Evolutionary conservation across 208 protist species (phyloP).

Genomic region (Acanthamoeba sp.): DNA sequence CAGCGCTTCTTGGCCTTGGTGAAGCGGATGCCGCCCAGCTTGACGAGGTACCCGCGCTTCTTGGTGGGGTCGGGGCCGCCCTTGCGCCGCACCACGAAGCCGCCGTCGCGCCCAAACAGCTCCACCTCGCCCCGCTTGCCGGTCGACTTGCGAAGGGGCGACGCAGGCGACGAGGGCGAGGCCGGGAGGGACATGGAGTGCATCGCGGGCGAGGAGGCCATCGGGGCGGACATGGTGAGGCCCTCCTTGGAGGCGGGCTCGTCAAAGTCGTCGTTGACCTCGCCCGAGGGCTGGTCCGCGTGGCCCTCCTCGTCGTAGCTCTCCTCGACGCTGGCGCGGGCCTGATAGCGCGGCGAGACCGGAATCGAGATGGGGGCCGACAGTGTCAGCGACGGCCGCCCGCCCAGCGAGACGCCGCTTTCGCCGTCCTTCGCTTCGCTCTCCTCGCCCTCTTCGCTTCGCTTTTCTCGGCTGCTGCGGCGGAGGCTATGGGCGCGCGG

Average conservation of each 20-base stretch:
- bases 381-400: not conserved
- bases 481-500: not conserved
- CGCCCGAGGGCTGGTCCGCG: too few species aligned
- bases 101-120: constrained; percentile 15
- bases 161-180: not conserved
- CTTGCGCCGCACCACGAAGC: constrained; percentile 17
- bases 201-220: not conserved
- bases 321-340: not conserved
- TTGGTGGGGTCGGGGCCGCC: constrained; percentile 2
- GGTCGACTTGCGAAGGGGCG: not conserved
- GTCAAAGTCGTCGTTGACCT: too few species aligned
- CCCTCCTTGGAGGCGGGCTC: not conserved
- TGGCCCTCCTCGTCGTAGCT: not conserved
- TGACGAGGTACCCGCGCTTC: constrained; percentile 27
- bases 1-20: constrained; percentile 27
- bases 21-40: constrained; percentile 33
- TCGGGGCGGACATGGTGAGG: not conserved
- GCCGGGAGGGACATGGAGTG: not conserved
- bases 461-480: not conserved
- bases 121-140: constrained; percentile 2
- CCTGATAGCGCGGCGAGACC: not conserved
- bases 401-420: not conserved
- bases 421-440: not conserved
- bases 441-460: not conserved
- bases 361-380: constrained; percentile 13